Conservation (phyloP, 2,329 filamentous ascomycete genomes). For the Pestalotiopsis sp. region DNA sequence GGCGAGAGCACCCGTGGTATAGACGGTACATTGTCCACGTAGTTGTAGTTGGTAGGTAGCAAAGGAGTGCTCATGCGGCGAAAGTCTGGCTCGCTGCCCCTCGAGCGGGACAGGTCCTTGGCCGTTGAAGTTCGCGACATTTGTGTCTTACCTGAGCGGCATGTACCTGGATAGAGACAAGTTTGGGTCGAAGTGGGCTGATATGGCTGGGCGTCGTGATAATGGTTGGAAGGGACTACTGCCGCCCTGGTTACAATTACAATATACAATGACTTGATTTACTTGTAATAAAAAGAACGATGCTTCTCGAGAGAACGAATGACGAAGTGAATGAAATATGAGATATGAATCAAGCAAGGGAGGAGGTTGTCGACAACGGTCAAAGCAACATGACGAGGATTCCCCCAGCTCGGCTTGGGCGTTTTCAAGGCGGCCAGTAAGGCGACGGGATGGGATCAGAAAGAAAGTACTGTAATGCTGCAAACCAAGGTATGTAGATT, state of each 20-base stretch:
- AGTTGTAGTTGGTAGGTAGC: constrained; percentile 13
- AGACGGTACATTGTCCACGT: constrained; percentile 12
- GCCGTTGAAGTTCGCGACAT: constrained; percentile 9
- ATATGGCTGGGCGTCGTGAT: neutral
- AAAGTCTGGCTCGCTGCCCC: constrained; percentile 8
- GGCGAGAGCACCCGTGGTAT: constrained; percentile 21
- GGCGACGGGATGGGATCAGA: neutral
- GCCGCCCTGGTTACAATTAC: neutral
- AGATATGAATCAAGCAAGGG: neutral
- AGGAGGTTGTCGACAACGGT: neutral
- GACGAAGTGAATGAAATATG: neutral
- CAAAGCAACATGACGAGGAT: neutral
- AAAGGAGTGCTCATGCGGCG: constrained; percentile 14
- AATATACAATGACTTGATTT: neutral
- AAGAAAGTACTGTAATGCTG: neutral
- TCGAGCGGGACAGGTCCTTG: neutral
- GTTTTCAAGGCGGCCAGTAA: neutral
- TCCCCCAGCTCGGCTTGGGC: neutral
- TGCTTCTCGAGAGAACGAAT: neutral
- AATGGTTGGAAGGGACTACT: neutral
- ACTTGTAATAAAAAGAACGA: neutral
- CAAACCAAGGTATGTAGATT: neutral
- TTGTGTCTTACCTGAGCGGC: neutral
- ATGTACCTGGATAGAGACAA: neutral
- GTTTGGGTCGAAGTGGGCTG: neutral